Base-by-base conservation (phyloP, 2,329 filamentous ascomycete species). In the Penicillium sp. region DNA sequence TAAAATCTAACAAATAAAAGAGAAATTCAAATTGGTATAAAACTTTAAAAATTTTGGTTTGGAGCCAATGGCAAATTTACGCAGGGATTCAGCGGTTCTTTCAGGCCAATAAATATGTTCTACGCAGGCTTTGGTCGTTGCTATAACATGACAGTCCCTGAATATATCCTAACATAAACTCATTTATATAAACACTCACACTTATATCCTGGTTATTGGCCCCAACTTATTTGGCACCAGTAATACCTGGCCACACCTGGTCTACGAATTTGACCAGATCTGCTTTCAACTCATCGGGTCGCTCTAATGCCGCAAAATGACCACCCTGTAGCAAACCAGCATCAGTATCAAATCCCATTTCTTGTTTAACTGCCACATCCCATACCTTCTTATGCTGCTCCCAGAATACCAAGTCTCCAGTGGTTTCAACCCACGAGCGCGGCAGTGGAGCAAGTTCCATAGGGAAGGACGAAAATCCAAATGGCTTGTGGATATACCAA, bases 271-370 rank as follows among this genome's bases (percentile, higher is more conserved):
- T 64, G 58, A 74, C 73, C 42, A 81, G 65, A 51, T 79, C 78
- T 12, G 73, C 73, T 60, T 80, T 77, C 46, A 83, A 63, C 1
- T 75, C 67, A 57, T 73, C 65, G 0, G 76, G 76, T 23, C 77
- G 75, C 41, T 81, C 78, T 10, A 77, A 67, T 0, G 75, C 71
- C 2, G 83, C 81, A 64, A 84, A 85, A 69, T 85, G 83, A 0
- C 84, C 83, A 17, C 83, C 83, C 65, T 73, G 67, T 33, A 41
- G 15, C 10, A 23, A 33, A 38, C 17, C 7, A 48, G 40, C 21
- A 13, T 25, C 27, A 35, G 23, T 33, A 17, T 41, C 2, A 55
- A 29, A 15, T 43, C 4, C 54, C 29, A 52, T 45, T 29, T 21
- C 10, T 12, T n/a, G 12, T 19, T 15, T 37, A 23, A 15, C 17